A percentile compares a stretch with the other conserved stretches of the same genome.
Conservation (phyloP, 257 asterid species). For the Nicotiana otophora region DNA sequence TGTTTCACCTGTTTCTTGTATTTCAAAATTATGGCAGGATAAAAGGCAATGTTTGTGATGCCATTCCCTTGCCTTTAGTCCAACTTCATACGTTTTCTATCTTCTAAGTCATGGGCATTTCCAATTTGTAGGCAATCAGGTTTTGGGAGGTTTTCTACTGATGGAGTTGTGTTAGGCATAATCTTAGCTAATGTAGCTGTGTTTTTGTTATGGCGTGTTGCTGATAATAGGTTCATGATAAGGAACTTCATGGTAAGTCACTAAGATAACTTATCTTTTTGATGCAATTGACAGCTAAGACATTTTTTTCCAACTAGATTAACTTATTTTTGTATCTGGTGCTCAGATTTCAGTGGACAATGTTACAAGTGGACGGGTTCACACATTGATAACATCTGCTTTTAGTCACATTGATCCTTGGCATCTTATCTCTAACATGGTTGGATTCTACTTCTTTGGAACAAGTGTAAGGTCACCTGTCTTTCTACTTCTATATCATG, state of each 20-base stretch:
- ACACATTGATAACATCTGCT: conserved; percentile 77
- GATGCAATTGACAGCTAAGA: conserved; percentile 7
- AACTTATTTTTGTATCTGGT: conserved; percentile 9
- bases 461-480: conserved; percentile 52
- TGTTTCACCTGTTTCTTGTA: not conserved
- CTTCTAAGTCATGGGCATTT: conserved; percentile 1
- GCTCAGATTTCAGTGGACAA: conserved; percentile 75
- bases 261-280: conserved; percentile 2
- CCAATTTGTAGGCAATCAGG: conserved; percentile 36
- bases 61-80: not conserved
- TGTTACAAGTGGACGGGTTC: conserved; percentile 69
- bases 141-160: conserved; percentile 50
- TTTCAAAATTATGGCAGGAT: not conserved
- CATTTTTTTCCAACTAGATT: not conserved
- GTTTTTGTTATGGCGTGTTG: conserved; percentile 62
- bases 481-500: not conserved
- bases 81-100: not conserved
- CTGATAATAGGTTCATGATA: conserved; percentile 52
- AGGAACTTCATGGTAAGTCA: conserved; percentile 66
- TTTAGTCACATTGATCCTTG: conserved; percentile 62
- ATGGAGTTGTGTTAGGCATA: conserved; percentile 66
- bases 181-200: conserved; percentile 65
- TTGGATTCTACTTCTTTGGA: conserved; percentile 86
- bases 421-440: conserved; percentile 68
- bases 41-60: not conserved